A percentile compares a stretch with the other conserved stretches of the same genome.
Evolutionary conservation across 2,329 filamentous ascomycete genomes (phyloP).

Genomic region (Trichoderma sp.): DNA sequence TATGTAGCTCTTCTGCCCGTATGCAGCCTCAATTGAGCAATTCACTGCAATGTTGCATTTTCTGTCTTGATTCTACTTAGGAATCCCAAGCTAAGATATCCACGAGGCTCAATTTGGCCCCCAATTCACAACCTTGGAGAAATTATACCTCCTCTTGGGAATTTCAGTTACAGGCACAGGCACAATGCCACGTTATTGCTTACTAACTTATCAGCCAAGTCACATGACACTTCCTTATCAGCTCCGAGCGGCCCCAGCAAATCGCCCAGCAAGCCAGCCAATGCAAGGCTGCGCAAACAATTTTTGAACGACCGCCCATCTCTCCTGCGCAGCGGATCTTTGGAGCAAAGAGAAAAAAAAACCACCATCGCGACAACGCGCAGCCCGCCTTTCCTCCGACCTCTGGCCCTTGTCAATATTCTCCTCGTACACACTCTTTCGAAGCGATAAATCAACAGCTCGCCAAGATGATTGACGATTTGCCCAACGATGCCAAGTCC

Average conservation of each 20-base stretch:
- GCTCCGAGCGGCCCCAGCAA: constrained; percentile 1
- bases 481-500: constrained; percentile 49
- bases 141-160: no score
- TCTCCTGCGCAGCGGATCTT: background rate
- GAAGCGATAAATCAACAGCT: background rate
- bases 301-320: constrained; percentile 18
- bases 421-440: background rate
- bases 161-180: background rate
- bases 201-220: constrained; percentile 4
- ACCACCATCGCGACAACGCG: background rate
- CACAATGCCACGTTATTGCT: background rate
- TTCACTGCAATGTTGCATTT: background rate
- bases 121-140: background rate
- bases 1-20: background rate
- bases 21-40: background rate
- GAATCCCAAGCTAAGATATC: background rate
- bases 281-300: constrained; percentile 22
- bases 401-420: background rate
- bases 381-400: background rate
- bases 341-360: background rate
- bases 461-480: constrained; percentile 39
- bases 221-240: constrained; percentile 18
- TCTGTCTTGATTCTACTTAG: background rate
- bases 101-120: background rate
- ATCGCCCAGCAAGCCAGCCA: constrained; percentile 1